These are phyloP conservation scores for Epichloe baconii DNA, from an alignment of 2,329 filamentous ascomycete species.

Conservation along the genomic window DNA sequence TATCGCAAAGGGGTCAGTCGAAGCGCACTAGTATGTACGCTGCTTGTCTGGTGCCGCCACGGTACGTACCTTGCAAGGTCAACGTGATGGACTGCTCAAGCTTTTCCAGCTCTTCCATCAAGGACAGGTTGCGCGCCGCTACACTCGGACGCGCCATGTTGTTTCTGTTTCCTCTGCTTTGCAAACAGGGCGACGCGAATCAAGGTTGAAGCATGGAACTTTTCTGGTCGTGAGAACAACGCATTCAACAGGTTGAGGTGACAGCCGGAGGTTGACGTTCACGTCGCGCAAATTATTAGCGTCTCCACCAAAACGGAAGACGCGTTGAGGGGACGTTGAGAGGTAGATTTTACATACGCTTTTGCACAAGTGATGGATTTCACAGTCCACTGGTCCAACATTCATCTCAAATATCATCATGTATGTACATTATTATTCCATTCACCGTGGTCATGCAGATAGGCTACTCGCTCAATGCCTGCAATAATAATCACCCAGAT, in stretches of 20 bases:
- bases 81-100: constrained; percentile 94
- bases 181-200: not conserved
- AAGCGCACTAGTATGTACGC: not conserved
- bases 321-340: not conserved
- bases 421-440: not conserved
- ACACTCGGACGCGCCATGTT: constrained; percentile 36
- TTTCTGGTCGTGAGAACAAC: too few species aligned
- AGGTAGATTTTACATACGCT: not conserved
- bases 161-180: not conserved
- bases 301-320: not conserved
- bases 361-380: too few species aligned
- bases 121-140: constrained; percentile 48
- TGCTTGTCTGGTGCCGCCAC: constrained; percentile 1
- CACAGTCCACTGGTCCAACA: too few species aligned
- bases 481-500: constrained; percentile 56
- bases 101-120: constrained; percentile 92
- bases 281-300: not conserved
- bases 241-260: too few species aligned
- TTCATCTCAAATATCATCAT: too few species aligned
- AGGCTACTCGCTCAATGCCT: constrained; percentile 8
- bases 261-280: too few species aligned
- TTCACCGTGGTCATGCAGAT: not conserved
- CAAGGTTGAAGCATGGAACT: not conserved
- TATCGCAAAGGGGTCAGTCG: constrained; percentile 21
- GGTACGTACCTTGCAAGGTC: constrained; percentile 73